Conservation (phyloP, 805 yeast species). For the Brettanomyces custersianus region DNA sequence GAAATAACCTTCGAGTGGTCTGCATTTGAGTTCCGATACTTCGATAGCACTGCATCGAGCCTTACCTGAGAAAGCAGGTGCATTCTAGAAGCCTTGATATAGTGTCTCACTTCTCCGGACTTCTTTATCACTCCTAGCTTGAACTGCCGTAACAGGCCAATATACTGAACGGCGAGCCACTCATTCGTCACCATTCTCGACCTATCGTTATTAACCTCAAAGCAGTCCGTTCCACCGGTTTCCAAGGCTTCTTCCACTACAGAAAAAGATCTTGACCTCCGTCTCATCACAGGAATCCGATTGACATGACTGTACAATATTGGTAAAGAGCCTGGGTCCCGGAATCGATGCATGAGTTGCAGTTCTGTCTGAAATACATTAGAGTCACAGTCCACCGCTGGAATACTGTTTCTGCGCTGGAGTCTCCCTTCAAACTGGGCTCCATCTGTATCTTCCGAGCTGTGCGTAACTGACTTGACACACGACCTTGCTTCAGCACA, state of each 20-base stretch:
- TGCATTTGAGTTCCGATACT: conserved; percentile 8
- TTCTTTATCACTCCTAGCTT: conserved; percentile 13
- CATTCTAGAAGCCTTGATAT: conserved; percentile 10
- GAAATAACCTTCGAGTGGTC: conserved; percentile 15
- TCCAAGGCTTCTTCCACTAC: conserved; percentile 11
- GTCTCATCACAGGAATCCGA: conserved; percentile 4
- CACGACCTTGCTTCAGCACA: no score
- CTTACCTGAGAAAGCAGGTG: conserved; percentile 13
- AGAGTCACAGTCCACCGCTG: conserved; percentile 26
- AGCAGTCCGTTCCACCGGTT: conserved; percentile 5
- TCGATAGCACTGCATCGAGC: conserved; percentile 5
- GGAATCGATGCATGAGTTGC: conserved; percentile 5
- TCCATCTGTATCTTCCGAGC: conserved; percentile 12
- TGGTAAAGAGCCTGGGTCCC: no score
- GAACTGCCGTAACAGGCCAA: conserved; percentile 12
- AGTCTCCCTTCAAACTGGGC: conserved; percentile 16
- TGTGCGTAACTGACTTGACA: background rate
- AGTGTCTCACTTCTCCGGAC: conserved; percentile 10
- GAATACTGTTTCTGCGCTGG: conserved; percentile 32
- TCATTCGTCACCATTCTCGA: conserved; percentile 13
- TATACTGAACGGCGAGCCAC: conserved; percentile 19
- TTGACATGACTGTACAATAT: no score
- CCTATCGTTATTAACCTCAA: conserved; percentile 7
- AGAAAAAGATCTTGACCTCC: conserved; percentile 29
- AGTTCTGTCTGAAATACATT: conserved; percentile 21